phyloP scores from a whole-genome alignment of 2,329 filamentous ascomycete species.

The Mollisia scopiformis region DNA sequence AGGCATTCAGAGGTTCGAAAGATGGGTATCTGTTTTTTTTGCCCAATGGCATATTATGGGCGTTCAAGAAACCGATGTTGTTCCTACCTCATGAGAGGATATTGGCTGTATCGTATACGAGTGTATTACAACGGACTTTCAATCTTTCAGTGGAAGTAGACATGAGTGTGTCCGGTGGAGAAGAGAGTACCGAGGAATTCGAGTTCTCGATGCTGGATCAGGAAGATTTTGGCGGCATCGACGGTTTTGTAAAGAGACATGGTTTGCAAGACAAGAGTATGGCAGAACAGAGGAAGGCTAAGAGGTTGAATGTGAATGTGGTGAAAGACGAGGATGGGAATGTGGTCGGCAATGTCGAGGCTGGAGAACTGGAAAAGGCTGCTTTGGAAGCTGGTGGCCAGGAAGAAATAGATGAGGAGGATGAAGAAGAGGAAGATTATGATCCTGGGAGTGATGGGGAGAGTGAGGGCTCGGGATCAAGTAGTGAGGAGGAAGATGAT shows the following conservation, averaged over 20 bases:
- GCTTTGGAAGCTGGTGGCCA: constrained; percentile 48
- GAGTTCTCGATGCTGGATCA: constrained; percentile 74
- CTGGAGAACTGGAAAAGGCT: constrained; percentile 35
- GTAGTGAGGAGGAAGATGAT: constrained; percentile 29
- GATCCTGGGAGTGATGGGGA: constrained; percentile 32
- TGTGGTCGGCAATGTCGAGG: constrained; percentile 44
- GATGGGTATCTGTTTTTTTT: constrained; percentile 71
- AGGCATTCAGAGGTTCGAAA: constrained; percentile 68
- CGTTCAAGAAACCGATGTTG: constrained; percentile 69
- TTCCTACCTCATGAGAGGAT: constrained; percentile 66
- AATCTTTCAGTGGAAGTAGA: constrained; percentile 65
- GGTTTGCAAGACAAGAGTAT: constrained; percentile 68
- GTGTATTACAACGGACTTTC: constrained; percentile 68
- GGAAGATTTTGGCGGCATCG: constrained; percentile 66
- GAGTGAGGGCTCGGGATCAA: constrained; percentile 31
- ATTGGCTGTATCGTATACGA: constrained; percentile 67
- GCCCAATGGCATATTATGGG: constrained; percentile 68
- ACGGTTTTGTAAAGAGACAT: constrained; percentile 64
- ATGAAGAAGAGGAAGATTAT: constrained; percentile 53
- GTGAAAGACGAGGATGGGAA: constrained; percentile 45
- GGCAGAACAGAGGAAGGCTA: constrained; percentile 68
- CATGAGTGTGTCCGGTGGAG: constrained; percentile 44
- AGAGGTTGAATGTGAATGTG: constrained; percentile 59
- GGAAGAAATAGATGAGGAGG: constrained; percentile 67
- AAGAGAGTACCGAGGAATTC: constrained; percentile 56